These are phyloP conservation scores for Furcasterigmium furcatum DNA, from an alignment of 2,329 filamentous ascomycete genomes.

Conservation along the genomic window DNA sequence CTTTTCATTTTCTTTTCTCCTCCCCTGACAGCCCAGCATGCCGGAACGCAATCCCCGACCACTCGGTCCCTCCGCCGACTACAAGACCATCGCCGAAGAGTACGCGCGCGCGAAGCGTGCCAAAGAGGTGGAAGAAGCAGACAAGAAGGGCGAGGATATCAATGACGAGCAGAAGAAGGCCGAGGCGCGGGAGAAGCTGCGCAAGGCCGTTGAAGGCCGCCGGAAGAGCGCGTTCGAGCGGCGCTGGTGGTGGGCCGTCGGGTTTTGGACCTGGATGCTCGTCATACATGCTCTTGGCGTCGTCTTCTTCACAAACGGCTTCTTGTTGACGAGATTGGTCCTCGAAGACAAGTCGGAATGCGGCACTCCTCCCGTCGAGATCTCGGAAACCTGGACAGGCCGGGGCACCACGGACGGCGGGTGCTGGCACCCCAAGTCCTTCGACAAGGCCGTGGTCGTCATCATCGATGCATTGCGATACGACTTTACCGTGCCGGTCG, in stretches of 20 bases:
- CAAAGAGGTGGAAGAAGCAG: slow-evolving; percentile 39
- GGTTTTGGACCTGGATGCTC: slow-evolving; percentile 69
- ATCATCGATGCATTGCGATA: slow-evolving; percentile 93
- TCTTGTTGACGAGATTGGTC: slow-evolving; percentile 83
- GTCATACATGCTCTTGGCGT: slow-evolving; percentile 77
- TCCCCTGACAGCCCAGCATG: no score
- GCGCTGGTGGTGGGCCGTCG: slow-evolving; percentile 56
- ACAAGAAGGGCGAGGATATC: slow-evolving; percentile 15
- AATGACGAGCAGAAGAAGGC: slow-evolving; percentile 25
- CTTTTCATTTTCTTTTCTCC: no score
- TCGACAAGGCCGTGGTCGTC: slow-evolving; percentile 86
- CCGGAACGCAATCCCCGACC: no score
- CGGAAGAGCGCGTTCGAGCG: slow-evolving; percentile 48
- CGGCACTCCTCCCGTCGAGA: slow-evolving; percentile 61
- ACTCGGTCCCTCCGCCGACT: slow-evolving; percentile 33
- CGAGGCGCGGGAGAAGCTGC: slow-evolving; percentile 38
- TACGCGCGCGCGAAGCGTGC: slow-evolving; percentile 50
- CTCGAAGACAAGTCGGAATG: slow-evolving; percentile 75
- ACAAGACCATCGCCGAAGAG: slow-evolving; percentile 49
- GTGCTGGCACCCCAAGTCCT: slow-evolving; percentile 95
- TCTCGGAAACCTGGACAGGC: slow-evolving; percentile 31
- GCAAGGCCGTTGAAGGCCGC: slow-evolving; percentile 42
- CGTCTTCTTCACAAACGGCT: slow-evolving; percentile 91
- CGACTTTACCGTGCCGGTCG: slow-evolving; percentile 87
- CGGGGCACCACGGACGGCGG: slow-evolving; percentile 54